Evolutionary conservation across 2,329 filamentous ascomycete genomes (phyloP), one percentile per base, ranked within the genome.

Genomic region (Calonectria pseudoreteaudii): DNA sequence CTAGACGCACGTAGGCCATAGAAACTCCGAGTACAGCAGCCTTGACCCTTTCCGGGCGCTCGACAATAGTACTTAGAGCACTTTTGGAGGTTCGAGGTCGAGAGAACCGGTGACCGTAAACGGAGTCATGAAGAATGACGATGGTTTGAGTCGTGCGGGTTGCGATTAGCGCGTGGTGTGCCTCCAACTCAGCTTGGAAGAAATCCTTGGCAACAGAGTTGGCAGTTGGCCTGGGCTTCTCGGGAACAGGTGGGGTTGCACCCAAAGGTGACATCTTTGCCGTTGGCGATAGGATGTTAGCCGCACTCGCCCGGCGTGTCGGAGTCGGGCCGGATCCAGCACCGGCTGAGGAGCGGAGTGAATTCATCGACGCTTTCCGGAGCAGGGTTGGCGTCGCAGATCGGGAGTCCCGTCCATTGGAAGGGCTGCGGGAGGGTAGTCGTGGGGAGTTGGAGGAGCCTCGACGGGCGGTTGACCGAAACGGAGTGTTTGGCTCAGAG

Each of bases 61-160:
- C 97, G 64, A 99, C 96, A 77, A 99, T 98, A 71, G 93, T 94
- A 80, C 88, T 91, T 1, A 98, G 88, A 20, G 90, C 90, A 56
- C 87, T 89, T 80, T 93, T 93, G 28, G 92, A 93, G 0, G 95
- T 93, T 79, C 94, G 93, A 5, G 95, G 95, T 56, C 97, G 91
- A 14, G 96, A 95, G 84, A 93, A 99, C 28, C 95, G 93, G 85
- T 99, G 97, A 30, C 96, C 96, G 83, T 98, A 99, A 85, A 96
- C 98, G 68, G 94, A 93, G 86, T 99, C 97, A 80, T 98, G 95
- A 2, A 99, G 87, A 36, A 99, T 90, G 60, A 98, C 95, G 6
- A 97, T 86, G 0, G 95, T 95, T 74, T 95, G 88, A 14, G 90
- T 84, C 41, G 85, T 77, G 31, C 84, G 81, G 11, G 84, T 83